Evolutionary conservation across 768 basidiomycete species (phyloP).

Genomic region (Russula sp.): DNA sequence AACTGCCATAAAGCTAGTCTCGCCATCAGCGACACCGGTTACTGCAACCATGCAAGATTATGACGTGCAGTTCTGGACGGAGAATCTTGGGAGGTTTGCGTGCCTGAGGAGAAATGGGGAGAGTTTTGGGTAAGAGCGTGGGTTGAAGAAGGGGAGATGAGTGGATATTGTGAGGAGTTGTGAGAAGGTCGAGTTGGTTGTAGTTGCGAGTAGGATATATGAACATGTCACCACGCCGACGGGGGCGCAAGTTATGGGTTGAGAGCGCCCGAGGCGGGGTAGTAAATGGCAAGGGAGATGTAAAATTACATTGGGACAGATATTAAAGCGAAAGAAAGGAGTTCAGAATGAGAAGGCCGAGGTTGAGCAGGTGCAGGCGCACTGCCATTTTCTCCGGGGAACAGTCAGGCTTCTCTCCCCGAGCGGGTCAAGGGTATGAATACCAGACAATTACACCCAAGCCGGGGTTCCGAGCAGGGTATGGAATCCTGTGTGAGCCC

Average conservation of each 20-base stretch:
- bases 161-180: neutral
- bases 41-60: constrained; percentile 6
- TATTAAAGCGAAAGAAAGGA: constrained; percentile 7
- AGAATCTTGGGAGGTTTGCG: constrained; percentile 24
- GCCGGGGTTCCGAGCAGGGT: constrained; percentile 8
- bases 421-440: constrained; percentile 4
- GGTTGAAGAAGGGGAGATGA: neutral
- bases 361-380: constrained; percentile 4
- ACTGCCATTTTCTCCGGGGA: constrained; percentile 15
- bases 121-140: neutral
- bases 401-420: constrained; percentile 7
- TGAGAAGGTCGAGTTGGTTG: constrained; percentile 5
- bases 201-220: constrained; percentile 8
- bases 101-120: constrained; percentile 1
- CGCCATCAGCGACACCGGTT: constrained; percentile 1
- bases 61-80: constrained; percentile 26
- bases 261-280: constrained; percentile 2
- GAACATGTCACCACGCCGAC: constrained; percentile 15
- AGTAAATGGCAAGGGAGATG: constrained; percentile 8
- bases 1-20: constrained; percentile 39
- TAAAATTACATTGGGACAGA: constrained; percentile 1
- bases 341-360: constrained; percentile 6
- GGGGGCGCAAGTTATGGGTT: constrained; percentile 1
- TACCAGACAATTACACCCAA: constrained; percentile 13
- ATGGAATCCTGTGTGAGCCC: neutral